Conservation (phyloP, 2,329 filamentous ascomycete species). For the Xylaria sp. region DNA sequence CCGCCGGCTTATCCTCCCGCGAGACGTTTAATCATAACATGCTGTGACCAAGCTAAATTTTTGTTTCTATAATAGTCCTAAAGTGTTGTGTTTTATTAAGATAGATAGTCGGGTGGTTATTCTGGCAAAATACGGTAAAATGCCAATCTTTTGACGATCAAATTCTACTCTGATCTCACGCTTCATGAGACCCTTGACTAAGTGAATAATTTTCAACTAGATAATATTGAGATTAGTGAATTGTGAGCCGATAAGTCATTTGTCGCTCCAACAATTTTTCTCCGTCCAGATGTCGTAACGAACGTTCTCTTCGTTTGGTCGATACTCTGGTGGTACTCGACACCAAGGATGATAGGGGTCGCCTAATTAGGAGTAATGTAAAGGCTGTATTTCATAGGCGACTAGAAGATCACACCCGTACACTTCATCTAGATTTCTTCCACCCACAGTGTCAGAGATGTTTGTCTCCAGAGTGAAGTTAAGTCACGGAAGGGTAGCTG, state of each 20-base stretch:
- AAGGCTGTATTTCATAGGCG: conserved; percentile 5
- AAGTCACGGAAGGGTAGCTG: no score
- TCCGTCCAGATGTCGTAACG: not conserved
- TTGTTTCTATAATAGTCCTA: not conserved
- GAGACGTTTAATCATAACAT: not conserved
- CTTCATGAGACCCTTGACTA: no score
- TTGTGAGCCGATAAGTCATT: not conserved
- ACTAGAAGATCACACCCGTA: not conserved
- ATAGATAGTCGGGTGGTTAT: not conserved
- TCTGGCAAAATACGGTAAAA: conserved; percentile 21
- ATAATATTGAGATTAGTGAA: not conserved
- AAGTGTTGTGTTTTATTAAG: not conserved
- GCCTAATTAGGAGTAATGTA: not conserved
- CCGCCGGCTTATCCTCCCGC: not conserved
- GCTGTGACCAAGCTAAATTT: no score
- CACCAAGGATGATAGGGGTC: not conserved
- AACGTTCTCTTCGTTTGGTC: no score
- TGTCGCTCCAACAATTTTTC: not conserved
- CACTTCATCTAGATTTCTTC: no score
- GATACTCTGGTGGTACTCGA: not conserved
- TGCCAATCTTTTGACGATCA: conserved; percentile 1
- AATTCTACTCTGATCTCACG: not conserved
- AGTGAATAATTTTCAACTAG: not conserved
- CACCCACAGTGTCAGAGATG: no score
- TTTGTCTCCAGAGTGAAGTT: no score